Conservation (phyloP, 2,329 filamentous ascomycete species). For the Diaporthe humulicola region DNA sequence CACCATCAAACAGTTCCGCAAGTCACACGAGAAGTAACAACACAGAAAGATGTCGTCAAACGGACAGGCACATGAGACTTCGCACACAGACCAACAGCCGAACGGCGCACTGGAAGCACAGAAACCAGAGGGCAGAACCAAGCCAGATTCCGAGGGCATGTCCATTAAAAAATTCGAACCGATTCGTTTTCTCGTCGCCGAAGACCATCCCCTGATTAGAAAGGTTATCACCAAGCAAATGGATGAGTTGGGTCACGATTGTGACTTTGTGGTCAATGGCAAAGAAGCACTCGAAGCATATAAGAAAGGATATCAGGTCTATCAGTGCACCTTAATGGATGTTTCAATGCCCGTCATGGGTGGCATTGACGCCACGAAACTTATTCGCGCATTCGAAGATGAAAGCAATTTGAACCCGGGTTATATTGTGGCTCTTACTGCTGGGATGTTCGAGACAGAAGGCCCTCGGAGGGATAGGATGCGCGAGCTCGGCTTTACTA, state of each 20-base stretch:
- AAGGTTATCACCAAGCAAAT: not conserved
- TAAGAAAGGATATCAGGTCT: not conserved
- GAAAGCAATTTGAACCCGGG: not conserved
- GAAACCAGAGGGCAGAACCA: not conserved
- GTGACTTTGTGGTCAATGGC: not conserved
- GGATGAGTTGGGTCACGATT: not conserved
- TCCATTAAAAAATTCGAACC: not conserved
- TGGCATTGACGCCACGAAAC: not conserved
- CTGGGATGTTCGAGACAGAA: not conserved
- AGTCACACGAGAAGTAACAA: not conserved
- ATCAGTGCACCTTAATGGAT: conserved; percentile 1
- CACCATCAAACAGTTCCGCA: not conserved
- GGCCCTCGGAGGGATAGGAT: not conserved
- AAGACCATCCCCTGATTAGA: not conserved
- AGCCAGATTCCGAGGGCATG: not conserved
- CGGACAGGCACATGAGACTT: not conserved
- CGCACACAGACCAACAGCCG: too few relatives aligned
- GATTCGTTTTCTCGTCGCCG: not conserved
- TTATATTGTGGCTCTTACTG: not conserved
- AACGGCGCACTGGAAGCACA: not conserved
- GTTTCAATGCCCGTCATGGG: not conserved
- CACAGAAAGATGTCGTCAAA: not conserved
- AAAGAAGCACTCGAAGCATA: conserved; percentile 2
- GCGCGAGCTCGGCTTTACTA: not conserved
- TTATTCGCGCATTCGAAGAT: not conserved